Base-by-base conservation (phyloP, 2,329 filamentous ascomycete species). In the Bipolaris oryzae region DNA sequence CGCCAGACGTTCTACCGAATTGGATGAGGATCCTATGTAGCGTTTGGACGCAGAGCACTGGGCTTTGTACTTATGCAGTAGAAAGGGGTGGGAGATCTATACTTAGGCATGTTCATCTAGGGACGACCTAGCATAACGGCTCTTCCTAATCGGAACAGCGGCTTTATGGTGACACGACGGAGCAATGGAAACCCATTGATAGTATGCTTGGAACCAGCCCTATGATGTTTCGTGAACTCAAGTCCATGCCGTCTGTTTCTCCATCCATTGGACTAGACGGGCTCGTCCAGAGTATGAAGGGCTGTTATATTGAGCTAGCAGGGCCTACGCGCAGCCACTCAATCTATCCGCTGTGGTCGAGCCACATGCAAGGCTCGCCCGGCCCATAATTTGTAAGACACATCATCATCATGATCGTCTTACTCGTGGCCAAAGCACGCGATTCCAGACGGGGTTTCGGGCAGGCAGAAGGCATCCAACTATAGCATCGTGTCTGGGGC, bases 341-440 rank as follows among this genome's bases (percentile, higher is more conserved):
- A 69, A 71, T 70, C 46, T 70, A 72, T 58, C 52, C 58, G 60
- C 48, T 43, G 48, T 56, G 46, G 55, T 57, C 46, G 54, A 53
- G 50, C n/a, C 43, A 55, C 25, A 48, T 45, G n/a, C n/a, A 7
- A 43, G 55, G 54, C 46, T 23, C 53, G 49, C 56, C 45, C 44
- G 60, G 57, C 58, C 54, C 55, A 59, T 49, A 51, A 61, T 53
- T 54, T 34, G 38, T 41, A 43, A 21, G 50, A n/a, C 16, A 43
- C 51, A 57, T 55, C 50, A 58, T 63, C 49, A 47, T 60, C 54
- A 64, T 25, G 7, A 9, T 28, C 25, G 25, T 50, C 59, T 41
- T 53, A 53, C 56, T 54, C 25, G 25, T 55, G 21, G 43, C 33
- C 43, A 31, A 21, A 44, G 50, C 33, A 45, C 23, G 41, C 54